Conservation (phyloP, 495 filamentous ascomycete species). For the Coniosporium apollinis region DNA sequence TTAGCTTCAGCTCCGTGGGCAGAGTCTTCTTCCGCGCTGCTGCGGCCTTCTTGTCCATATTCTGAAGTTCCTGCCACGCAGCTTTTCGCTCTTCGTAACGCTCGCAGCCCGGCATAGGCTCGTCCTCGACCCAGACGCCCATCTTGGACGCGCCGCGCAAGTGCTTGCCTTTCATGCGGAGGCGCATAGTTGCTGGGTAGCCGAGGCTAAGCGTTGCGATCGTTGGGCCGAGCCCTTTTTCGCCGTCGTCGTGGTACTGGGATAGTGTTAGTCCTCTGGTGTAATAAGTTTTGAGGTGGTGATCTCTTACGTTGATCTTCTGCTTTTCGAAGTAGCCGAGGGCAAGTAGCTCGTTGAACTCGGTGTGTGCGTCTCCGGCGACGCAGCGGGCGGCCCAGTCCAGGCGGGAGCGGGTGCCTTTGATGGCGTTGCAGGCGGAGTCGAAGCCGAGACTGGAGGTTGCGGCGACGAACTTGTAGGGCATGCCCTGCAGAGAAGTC, state of each 20-base stretch:
- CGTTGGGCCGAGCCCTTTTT: constrained; percentile 53
- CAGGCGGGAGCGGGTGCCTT: constrained; percentile 40
- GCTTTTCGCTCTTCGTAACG: constrained; percentile 22
- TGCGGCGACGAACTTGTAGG: constrained; percentile 64
- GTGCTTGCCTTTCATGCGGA: constrained; percentile 49
- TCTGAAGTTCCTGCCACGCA: constrained; percentile 7
- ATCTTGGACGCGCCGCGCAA: constrained; percentile 24
- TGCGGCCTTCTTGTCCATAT: constrained; percentile 13
- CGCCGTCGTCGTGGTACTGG: constrained; percentile 82
- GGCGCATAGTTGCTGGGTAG: constrained; percentile 44
- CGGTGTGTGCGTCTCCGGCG: constrained; percentile 14
- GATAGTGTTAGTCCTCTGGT: constrained; percentile 12
- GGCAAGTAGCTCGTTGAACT: constrained; percentile 60
- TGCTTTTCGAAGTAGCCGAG: constrained; percentile 58
- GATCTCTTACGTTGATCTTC: constrained; percentile 1
- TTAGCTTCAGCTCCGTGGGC: constrained; percentile 15
- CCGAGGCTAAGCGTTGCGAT: constrained; percentile 66
- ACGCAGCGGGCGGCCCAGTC: constrained; percentile 46
- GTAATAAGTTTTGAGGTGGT: background rate
- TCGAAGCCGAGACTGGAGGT: constrained; percentile 46
- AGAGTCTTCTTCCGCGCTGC: constrained; percentile 17
- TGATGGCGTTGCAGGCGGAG: constrained; percentile 40
- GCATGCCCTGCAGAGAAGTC: constrained; percentile 69
- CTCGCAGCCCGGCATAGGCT: constrained; percentile 25
- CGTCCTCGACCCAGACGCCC: constrained; percentile 11